Evolutionary conservation across 768 basidiomycete genomes (phyloP).

Genomic region (Leucosporidium yakuticum): DNA sequence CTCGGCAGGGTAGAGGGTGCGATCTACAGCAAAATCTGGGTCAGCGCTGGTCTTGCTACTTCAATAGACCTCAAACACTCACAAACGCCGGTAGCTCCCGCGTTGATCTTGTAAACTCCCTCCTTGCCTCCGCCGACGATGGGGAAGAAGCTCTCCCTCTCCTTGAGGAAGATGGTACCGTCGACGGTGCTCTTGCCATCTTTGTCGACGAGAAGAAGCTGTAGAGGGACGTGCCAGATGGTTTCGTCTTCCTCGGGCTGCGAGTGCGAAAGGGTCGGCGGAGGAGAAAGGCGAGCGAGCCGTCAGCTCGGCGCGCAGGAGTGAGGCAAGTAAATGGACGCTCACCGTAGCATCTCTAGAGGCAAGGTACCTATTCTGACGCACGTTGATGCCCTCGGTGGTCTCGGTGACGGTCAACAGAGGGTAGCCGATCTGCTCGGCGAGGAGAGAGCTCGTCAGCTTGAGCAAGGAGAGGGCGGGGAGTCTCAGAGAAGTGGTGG

Average conservation of each 20-base stretch:
- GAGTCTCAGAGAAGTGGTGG: background rate
- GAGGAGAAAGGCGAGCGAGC: background rate
- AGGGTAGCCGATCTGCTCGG: conserved; percentile 71
- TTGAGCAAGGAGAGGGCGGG: background rate
- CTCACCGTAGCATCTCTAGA: conserved; percentile 44
- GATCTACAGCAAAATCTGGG: conserved; percentile 40
- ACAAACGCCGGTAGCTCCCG: conserved; percentile 80
- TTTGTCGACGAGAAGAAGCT: conserved; percentile 58
- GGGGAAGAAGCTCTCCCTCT: conserved; percentile 61
- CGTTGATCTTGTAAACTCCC: conserved; percentile 78
- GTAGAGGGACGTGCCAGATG: conserved; percentile 81
- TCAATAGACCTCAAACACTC: conserved; percentile 41
- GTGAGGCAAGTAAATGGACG: background rate
- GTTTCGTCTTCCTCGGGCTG: conserved; percentile 77
- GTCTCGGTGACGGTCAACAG: conserved; percentile 79
- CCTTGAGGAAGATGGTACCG: conserved; percentile 58
- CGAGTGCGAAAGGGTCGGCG: too few relatives aligned
- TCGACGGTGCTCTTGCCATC: conserved; percentile 58
- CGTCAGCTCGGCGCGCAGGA: background rate
- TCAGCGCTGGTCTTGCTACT: background rate
- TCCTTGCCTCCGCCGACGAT: conserved; percentile 59
- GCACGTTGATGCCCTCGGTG: conserved; percentile 62
- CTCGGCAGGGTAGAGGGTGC: conserved; percentile 77
- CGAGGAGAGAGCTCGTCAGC: background rate
- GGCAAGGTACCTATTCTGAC: conserved; percentile 88